Base-by-base conservation (phyloP, 768 basidiomycete genomes). In the Tephrocybe sp. region DNA sequence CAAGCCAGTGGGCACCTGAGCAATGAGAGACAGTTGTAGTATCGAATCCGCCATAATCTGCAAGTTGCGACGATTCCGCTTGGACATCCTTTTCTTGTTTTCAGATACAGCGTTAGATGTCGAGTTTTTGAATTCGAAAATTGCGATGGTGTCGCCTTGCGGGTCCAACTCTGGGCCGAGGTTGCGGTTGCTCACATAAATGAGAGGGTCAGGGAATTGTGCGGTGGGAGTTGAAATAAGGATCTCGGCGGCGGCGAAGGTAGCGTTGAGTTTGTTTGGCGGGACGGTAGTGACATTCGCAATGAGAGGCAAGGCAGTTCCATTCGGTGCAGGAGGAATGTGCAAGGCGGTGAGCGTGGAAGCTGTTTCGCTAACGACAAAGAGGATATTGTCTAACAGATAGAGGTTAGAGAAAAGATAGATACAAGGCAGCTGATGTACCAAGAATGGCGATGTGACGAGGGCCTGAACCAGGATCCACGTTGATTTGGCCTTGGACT, bases 381-480 rank as follows among this genome's bases (percentile, higher is more conserved):
- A 84, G 25, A 83, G 64, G 55, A 70, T 69, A 51, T 73, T 62
- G 47, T 78, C 79, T 78, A 22, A 25, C 6, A 16, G 5, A 8
- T 18, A 27, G 19, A 6, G 7, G 30, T 21, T 11, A 39, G 25
- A 18, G 24, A 13, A 19, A 36, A 6, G 24, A 19, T 1, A 9
- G n/a, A 34, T 35, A 35, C 16, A 7, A n/a, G 12, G n/a, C 2
- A 27, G 12, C 27, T 11, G 18, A 30, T 46, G n/a, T 41, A 73
- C 75, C 61, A 48, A 63, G 58, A 35, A 73, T 65, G 12, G 64
- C 67, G 16, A 72, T 72, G 60, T 78, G 76, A 13, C 86, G 72
- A 2, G 87, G 87, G 1, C 86, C 86, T 44, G 82, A 83, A n/a
- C 83, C 84, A 16, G 62, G 56, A 3, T 82, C 80, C 44, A 82